Conservation (phyloP, 768 basidiomycete genomes). For the Lentinula edodes region DNA sequence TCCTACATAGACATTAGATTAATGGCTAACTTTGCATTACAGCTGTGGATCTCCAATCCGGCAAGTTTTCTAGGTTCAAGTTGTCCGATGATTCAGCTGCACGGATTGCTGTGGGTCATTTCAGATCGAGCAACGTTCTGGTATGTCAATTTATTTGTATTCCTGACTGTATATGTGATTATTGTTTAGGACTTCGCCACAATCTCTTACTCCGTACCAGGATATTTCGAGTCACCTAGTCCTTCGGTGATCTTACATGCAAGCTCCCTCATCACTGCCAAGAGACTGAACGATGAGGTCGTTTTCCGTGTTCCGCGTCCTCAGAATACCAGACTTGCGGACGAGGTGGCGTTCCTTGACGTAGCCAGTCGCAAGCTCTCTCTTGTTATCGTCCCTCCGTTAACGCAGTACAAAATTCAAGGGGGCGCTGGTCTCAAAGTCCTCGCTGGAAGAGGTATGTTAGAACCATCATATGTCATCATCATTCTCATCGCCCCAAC, state of each 20-base stretch:
- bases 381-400: constrained; percentile 7
- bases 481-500: too few species aligned
- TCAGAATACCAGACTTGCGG: neutral
- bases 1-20: neutral
- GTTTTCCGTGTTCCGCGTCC: constrained; percentile 15
- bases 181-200: constrained; percentile 19
- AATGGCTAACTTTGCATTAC: too few species aligned
- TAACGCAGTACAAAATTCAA: neutral
- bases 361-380: constrained; percentile 15
- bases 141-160: constrained; percentile 2
- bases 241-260: constrained; percentile 13
- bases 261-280: constrained; percentile 6
- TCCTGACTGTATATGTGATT: neutral
- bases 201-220: constrained; percentile 23
- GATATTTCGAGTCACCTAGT: constrained; percentile 18
- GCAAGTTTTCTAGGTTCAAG: neutral
- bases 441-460: neutral
- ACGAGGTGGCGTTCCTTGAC: constrained; percentile 9
- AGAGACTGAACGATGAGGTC: constrained; percentile 18
- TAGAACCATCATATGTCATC: too few species aligned
- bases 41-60: neutral
- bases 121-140: neutral
- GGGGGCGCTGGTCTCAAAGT: neutral
- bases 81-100: constrained; percentile 10
- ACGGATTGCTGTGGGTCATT: constrained; percentile 12